Evolutionary conservation across 345 rosid genomes (phyloP).

Genomic region (Gossypium longicalyx): DNA sequence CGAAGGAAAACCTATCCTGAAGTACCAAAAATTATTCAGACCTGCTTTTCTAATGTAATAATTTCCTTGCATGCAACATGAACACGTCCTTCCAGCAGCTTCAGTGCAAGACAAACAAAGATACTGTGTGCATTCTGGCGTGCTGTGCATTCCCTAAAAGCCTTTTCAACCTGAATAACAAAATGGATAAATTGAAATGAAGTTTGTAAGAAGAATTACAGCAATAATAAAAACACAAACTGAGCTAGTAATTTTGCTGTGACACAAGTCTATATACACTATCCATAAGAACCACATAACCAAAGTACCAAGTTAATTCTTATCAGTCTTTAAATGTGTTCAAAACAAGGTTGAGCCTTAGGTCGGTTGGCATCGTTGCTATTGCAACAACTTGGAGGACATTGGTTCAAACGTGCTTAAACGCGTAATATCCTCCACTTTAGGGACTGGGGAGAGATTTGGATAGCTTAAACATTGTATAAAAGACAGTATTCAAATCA

Average conservation of each 20-base stretch:
- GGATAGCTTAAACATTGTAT: too few relatives aligned
- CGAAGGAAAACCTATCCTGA: constrained; percentile 13
- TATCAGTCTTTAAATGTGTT: neutral
- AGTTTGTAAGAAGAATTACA: neutral
- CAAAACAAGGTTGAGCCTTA: too few relatives aligned
- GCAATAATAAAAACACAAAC: neutral
- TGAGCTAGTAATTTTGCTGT: neutral
- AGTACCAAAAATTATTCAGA: constrained; percentile 22
- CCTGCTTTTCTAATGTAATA: constrained; percentile 90
- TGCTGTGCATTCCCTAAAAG: constrained; percentile 92
- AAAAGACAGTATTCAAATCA: too few relatives aligned
- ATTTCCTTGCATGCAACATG: constrained; percentile 98
- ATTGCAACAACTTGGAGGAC: too few relatives aligned
- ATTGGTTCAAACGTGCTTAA: too few relatives aligned
- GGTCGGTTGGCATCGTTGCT: too few relatives aligned
- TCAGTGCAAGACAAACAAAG: constrained; percentile 81
- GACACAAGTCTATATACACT: neutral
- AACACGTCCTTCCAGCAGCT: constrained; percentile 81
- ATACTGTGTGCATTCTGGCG: constrained; percentile 97
- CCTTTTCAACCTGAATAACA: constrained; percentile 77
- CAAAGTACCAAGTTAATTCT: neutral
- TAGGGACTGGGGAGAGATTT: too few relatives aligned
- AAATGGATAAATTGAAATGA: neutral
- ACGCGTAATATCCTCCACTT: too few relatives aligned
- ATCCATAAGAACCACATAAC: neutral